Conservation (phyloP, 2,329 filamentous ascomycete species). For the Ascochyta lentis region DNA sequence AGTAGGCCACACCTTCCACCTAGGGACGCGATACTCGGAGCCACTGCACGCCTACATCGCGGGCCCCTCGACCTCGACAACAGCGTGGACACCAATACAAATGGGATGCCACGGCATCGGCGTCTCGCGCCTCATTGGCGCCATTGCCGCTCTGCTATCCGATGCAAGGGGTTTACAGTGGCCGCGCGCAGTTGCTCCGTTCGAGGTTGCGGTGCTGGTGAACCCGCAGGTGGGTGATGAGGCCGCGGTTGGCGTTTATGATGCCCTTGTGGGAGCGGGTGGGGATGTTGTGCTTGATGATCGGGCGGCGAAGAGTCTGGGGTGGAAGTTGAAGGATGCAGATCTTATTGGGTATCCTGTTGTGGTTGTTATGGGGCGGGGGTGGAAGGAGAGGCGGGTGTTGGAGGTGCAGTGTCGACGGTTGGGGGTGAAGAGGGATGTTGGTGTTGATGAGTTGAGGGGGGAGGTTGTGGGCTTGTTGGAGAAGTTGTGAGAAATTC, state of each 20-base stretch:
- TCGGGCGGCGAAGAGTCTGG: constrained; percentile 63
- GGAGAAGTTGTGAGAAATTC: constrained; percentile 19
- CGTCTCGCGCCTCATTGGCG: constrained; percentile 86
- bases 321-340: constrained; percentile 90
- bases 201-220: constrained; percentile 73
- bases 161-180: constrained; percentile 78
- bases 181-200: constrained; percentile 87
- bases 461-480: constrained; percentile 46
- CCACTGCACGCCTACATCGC: constrained; percentile 72
- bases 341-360: constrained; percentile 89
- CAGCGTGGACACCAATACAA: constrained; percentile 65
- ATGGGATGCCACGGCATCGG: constrained; percentile 99
- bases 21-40: constrained; percentile 85
- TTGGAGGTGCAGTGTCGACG: constrained; percentile 82
- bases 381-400: constrained; percentile 45
- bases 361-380: constrained; percentile 73
- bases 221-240: constrained; percentile 52
- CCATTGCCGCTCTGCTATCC: constrained; percentile 77
- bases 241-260: constrained; percentile 68
- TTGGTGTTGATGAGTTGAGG: constrained; percentile 60
- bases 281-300: constrained; percentile 50
- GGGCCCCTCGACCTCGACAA: constrained; percentile 47
- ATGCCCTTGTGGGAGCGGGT: constrained; percentile 54
- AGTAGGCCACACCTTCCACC: constrained; percentile 92
- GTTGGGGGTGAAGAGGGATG: constrained; percentile 66